phyloP scores from a whole-genome alignment of 2,329 filamentous ascomycete species.

The Alternaria angustiovoidea region DNA sequence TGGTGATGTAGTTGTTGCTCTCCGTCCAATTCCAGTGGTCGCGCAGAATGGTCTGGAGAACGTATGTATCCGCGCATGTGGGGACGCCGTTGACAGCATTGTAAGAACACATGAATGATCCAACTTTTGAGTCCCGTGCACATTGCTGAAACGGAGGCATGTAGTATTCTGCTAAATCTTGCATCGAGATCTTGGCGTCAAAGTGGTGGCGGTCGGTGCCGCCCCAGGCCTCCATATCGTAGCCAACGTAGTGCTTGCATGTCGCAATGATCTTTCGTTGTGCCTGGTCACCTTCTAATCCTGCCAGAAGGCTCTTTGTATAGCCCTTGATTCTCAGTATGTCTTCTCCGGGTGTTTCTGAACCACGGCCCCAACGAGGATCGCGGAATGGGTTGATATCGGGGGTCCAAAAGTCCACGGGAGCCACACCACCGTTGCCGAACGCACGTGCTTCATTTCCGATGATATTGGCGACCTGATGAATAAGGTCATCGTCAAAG shows the following conservation, averaged over 20 bases:
- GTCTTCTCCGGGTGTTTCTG: conserved; percentile 67
- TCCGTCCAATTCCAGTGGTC: conserved; percentile 71
- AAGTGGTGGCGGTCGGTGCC: conserved; percentile 56
- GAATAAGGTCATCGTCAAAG: conserved; percentile 69
- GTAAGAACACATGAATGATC: conserved; percentile 64
- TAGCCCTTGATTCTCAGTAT: conserved; percentile 60
- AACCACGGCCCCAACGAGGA: conserved; percentile 68
- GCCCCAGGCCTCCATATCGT: conserved; percentile 42
- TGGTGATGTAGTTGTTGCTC: conserved; percentile 69
- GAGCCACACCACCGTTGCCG: conserved; percentile 65
- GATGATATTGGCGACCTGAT: conserved; percentile 63
- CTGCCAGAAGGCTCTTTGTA: conserved; percentile 37
- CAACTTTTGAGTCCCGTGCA: conserved; percentile 55
- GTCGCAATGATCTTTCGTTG: conserved; percentile 53
- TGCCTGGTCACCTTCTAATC: conserved; percentile 27
- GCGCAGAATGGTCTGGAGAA: conserved; percentile 69
- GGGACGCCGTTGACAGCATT: conserved; percentile 72
- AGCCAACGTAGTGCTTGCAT: conserved; percentile 56
- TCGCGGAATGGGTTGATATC: conserved; percentile 73
- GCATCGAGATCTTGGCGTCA: conserved; percentile 64
- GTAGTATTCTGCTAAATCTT: conserved; percentile 74
- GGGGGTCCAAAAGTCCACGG: conserved; percentile 68
- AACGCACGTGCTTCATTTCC: conserved; percentile 71
- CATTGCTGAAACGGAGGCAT: conserved; percentile 68
- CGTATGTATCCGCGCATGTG: conserved; percentile 68